Evolutionary conservation across 345 rosid genomes (phyloP), one percentile per base, ranked within the genome.

Genomic region (Arabidopsis arenosa): DNA sequence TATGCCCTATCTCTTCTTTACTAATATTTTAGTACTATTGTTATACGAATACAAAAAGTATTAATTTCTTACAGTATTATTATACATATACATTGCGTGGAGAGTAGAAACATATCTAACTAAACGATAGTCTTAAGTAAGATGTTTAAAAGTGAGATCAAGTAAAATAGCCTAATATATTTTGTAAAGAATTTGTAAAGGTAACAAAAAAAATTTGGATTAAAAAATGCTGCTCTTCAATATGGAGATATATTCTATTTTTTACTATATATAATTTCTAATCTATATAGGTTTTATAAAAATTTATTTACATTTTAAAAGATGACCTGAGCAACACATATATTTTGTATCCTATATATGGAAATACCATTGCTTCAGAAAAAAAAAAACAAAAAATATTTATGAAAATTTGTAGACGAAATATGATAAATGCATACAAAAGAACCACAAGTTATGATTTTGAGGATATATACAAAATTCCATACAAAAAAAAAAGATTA

Each of bases 1-100:
- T 83, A 80, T 83, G 74, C 75, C 59, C 47, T 79, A 68, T 76
- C 73, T 64, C 63, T 63, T 66, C 66, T 76, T 45, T 26, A 32
- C n/a, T 35, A 53, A 10, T 40, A 2, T 40, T 23, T 41, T 65
- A 30, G 9, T 32, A 15, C 4, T 49, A 23, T 32, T 54, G 28
- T 52, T 52, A 37, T 13, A 37, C 30, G 21, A 62, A 23, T 30
- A 62, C 62, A 17, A 17, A 23, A 63, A 51, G 10, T 48, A 49
- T 61, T 37, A 59, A 11, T 48, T 40, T 13, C 14, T 6, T 37
- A 23, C 11, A 9, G 12, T 11, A 39, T 17, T 17, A 37, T 11
- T 60, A 59, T 28, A 18, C 36, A 13, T 12, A 13, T 59, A 39
- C 47, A 39, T 60, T 9, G 65, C 57, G 57, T 53, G 28, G 7